These are phyloP conservation scores for Coniella lustricola DNA, from an alignment of 2,329 filamentous ascomycete species.

Conservation along the genomic window DNA sequence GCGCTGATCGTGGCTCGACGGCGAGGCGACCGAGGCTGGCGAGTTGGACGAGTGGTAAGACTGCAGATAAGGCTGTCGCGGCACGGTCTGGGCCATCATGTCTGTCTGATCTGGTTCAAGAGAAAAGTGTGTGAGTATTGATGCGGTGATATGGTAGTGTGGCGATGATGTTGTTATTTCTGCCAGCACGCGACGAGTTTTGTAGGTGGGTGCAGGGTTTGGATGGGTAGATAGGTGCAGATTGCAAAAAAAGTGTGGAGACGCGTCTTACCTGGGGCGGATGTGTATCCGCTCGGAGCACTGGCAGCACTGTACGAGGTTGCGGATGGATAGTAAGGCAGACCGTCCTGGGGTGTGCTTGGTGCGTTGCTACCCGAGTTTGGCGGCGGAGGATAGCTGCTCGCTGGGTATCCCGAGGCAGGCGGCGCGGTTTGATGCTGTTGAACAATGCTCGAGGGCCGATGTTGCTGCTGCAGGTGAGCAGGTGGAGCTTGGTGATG, in stretches of 20 bases:
- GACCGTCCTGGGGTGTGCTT: slow-evolving; percentile 55
- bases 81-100: slow-evolving; percentile 64
- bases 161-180: slow-evolving; percentile 10
- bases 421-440: slow-evolving; percentile 62
- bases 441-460: slow-evolving; percentile 66
- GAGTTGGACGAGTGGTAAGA: slow-evolving; percentile 97
- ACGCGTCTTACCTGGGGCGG: slow-evolving; percentile 60
- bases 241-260: too few species aligned
- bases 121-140: too few species aligned
- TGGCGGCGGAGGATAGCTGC: slow-evolving; percentile 53
- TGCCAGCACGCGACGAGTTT: neutral
- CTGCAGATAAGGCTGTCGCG: slow-evolving; percentile 75
- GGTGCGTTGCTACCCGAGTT: slow-evolving; percentile 56
- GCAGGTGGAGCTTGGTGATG: slow-evolving; percentile 66
- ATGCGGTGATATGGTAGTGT: too few species aligned
- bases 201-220: slow-evolving; percentile 9
- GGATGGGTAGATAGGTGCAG: neutral
- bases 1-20: slow-evolving; percentile 81
- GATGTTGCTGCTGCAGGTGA: slow-evolving; percentile 64
- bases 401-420: slow-evolving; percentile 58
- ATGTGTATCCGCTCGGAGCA: slow-evolving; percentile 76
- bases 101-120: slow-evolving; percentile 48
- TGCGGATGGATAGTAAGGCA: slow-evolving; percentile 72
- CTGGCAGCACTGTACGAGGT: slow-evolving; percentile 79
- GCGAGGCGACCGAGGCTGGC: slow-evolving; percentile 85